These are phyloP conservation scores for Botryotinia calthae DNA, from an alignment of 2,329 filamentous ascomycete genomes.

Conservation along the genomic window DNA sequence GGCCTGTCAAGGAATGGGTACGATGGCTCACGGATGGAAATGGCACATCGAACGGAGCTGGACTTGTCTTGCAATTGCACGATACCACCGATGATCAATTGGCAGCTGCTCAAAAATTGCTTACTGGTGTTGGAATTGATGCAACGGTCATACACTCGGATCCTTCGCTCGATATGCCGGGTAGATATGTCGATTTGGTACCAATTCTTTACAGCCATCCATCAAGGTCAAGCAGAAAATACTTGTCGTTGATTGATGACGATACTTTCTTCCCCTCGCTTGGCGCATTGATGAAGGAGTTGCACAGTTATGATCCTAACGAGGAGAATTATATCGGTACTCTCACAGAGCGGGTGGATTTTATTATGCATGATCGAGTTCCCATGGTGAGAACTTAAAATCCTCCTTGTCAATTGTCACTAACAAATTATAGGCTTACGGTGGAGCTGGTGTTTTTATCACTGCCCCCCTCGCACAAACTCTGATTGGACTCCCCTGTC, in stretches of 20 bases:
- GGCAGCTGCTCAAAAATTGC: slow-evolving; percentile 46
- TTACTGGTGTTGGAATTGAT: slow-evolving; percentile 52
- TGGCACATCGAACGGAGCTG: slow-evolving; percentile 55
- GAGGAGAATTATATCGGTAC: slow-evolving; percentile 38
- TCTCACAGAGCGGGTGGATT: slow-evolving; percentile 37
- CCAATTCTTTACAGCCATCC: slow-evolving; percentile 53
- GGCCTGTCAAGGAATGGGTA: slow-evolving; percentile 56
- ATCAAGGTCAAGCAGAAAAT: slow-evolving; percentile 30
- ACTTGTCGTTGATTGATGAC: slow-evolving; percentile 38
- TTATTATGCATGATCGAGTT: slow-evolving; percentile 28
- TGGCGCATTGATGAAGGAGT: slow-evolving; percentile 33
- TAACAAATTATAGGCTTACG: slow-evolving; percentile 32
- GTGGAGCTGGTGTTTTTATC: slow-evolving; percentile 38
- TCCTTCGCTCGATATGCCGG: slow-evolving; percentile 54
- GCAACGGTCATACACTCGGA: slow-evolving; percentile 56
- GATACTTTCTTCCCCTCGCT: slow-evolving; percentile 39
- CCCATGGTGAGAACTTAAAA: slow-evolving; percentile 12
- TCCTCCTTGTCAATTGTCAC: slow-evolving; percentile 26
- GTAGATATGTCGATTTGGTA: slow-evolving; percentile 56
- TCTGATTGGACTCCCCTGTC: slow-evolving; percentile 30
- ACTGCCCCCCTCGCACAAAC: slow-evolving; percentile 31
- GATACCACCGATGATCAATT: slow-evolving; percentile 52
- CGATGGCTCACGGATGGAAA: slow-evolving; percentile 59
- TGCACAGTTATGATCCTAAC: slow-evolving; percentile 37
- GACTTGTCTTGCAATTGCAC: slow-evolving; percentile 53